Conservation (phyloP, 345 rosid genomes). For the Durio zibethinus region DNA sequence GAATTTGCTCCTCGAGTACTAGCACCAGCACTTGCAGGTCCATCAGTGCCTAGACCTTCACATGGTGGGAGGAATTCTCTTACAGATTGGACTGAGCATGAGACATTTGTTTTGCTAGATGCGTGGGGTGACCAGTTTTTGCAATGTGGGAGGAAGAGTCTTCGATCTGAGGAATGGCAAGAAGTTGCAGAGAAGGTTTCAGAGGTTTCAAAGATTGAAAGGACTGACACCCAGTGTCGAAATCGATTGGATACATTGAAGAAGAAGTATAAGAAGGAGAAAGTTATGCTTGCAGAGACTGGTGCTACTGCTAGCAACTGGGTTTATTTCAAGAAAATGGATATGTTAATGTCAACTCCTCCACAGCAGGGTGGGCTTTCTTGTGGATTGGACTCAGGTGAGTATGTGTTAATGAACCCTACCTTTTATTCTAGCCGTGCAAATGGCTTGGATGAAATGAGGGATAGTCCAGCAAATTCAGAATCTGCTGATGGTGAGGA, state of each 20-base stretch:
- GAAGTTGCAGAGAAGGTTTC: conserved; percentile 94
- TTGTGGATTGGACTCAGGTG: conserved; percentile 87
- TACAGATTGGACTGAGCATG: conserved; percentile 88
- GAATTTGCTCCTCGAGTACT: conserved; percentile 82
- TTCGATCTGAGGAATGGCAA: conserved; percentile 90
- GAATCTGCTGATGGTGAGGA: conserved; percentile 51
- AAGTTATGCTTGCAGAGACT: conserved; percentile 41
- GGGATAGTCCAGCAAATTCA: conserved; percentile 83
- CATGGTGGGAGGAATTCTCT: conserved; percentile 55
- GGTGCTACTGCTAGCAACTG: conserved; percentile 56
- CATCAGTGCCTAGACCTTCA: conserved; percentile 37
- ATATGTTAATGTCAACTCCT: conserved; percentile 64
- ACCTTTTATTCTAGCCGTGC: conserved; percentile 54
- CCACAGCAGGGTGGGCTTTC: conserved; percentile 71
- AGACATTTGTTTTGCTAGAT: conserved; percentile 73
- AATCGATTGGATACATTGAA: conserved; percentile 83
- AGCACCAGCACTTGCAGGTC: conserved; percentile 24
- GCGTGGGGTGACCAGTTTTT: conserved; percentile 92
- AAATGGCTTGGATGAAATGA: conserved; percentile 77
- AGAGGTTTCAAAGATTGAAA: conserved; percentile 63
- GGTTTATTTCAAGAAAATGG: conserved; percentile 82
- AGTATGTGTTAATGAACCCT: conserved; percentile 67
- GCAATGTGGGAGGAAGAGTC: conserved; percentile 82
- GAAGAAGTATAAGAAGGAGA: conserved; percentile 96
- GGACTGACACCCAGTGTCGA: conserved; percentile 79